Evolutionary conservation across 2,329 filamentous ascomycete species (phyloP), one percentile per base, ranked within the genome.

Genomic region (Fusarium sp.): DNA sequence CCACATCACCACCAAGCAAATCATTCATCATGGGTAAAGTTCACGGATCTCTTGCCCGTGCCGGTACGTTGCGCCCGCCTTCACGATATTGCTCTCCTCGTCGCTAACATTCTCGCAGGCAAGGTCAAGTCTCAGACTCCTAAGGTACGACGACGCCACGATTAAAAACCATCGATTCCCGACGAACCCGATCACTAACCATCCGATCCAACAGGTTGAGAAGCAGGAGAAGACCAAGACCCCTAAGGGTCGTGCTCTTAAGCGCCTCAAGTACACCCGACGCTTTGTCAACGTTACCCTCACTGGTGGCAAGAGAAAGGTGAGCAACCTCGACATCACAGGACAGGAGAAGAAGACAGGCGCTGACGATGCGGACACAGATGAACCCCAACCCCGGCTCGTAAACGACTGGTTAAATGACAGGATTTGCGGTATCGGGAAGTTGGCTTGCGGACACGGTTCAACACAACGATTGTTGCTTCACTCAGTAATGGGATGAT

Each of bases 231-330:
- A 97, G 91, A 87, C 92, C 85, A 97, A 98, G 92, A 88, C 86
- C 77, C 94, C 95, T 81, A 97, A 97, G 90, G 95, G 95, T 80
- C 94, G 95, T 80, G 95, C 95, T 76, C 93, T 96, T 87, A 98
- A 98, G 94, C 90, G 95, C 80, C 90, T 96, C 82, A 90, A 89
- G 83, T 97, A 97, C 90, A 97, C 93, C 77, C 92, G 95, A 82
- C 94, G 95, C 79, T 98, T 98, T 87, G 94, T 98, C 76, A 97
- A 98, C 86, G 94, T 98, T 81, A 96, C 93, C 79, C 88, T 97
- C 85, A 96, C 94, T 74, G 94, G 94, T 83, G 95, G 95, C 86
- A 98, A 98, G 94, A 89, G 95, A 84, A 97, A 97, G 93, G 93
- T 96, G 83, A 80, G 85, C 72, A 65, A 57, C 66, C 25, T 18